Conservation (phyloP, 2,329 filamentous ascomycete genomes). For the Ophiosphaerella korrae region DNA sequence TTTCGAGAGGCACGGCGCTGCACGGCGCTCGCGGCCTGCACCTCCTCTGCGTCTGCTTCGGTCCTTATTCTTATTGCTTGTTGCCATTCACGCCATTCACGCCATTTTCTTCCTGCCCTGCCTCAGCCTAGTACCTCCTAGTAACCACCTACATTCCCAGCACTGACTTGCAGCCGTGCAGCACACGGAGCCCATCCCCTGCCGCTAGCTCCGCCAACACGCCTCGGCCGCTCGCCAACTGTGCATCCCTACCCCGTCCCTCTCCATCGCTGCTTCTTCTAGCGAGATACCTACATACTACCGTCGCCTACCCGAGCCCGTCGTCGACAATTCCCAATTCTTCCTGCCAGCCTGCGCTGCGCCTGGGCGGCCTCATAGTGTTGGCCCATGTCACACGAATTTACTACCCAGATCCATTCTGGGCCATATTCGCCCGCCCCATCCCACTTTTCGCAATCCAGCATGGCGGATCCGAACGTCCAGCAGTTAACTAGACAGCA, state of each 20-base stretch:
- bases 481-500: constrained; percentile 38
- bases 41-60: not conserved
- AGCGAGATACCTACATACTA: constrained; percentile 16
- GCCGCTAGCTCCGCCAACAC: constrained; percentile 14
- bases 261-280: constrained; percentile 15
- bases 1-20: not conserved
- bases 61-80: not conserved
- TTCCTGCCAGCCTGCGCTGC: constrained; percentile 24
- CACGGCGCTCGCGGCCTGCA: not conserved
- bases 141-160: not conserved
- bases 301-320: no score
- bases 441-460: constrained; percentile 38
- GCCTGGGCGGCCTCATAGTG: constrained; percentile 30
- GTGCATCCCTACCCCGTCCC: constrained; percentile 26
- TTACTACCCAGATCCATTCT: constrained; percentile 28
- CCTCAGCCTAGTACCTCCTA: no score
- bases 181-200: constrained; percentile 21
- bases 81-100: no score
- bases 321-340: no score
- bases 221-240: constrained; percentile 29
- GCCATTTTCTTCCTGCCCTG: no score
- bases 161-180: constrained; percentile 20
- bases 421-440: constrained; percentile 41
- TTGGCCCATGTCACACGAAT: constrained; percentile 42
- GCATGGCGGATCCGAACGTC: constrained; percentile 41